Percentiles rank a stretch among this genome's conserved stretches.
These are phyloP conservation scores for Codiaeum variegatum DNA, from an alignment of 441 rosid genomes.

Conservation along the genomic window DNA sequence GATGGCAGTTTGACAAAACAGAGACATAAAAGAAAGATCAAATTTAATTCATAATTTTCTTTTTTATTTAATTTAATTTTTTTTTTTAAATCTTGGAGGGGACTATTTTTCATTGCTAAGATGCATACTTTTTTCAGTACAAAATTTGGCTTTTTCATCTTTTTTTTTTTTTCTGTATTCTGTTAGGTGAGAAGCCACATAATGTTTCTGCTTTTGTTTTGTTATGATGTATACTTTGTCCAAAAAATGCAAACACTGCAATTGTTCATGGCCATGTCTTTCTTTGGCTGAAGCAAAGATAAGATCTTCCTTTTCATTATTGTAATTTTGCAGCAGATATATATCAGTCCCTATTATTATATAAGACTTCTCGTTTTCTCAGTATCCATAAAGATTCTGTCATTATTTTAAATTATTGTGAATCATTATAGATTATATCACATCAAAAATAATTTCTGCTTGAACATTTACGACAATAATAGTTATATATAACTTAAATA, in stretches of 20 bases:
- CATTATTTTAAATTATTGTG: too few species aligned
- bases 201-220: not conserved
- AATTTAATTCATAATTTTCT: too few species aligned
- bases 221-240: not conserved
- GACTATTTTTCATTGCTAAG: not conserved
- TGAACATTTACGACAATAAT: too few species aligned
- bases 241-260: not conserved
- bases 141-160: not conserved
- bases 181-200: conserved; percentile 12
- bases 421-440: too few species aligned
- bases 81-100: too few species aligned
- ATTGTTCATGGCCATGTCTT: not conserved
- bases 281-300: not conserved
- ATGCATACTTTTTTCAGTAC: not conserved
- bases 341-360: too few species aligned
- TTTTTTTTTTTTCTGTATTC: not conserved
- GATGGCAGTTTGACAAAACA: conserved; percentile 1
- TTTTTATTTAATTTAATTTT: too few species aligned
- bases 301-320: not conserved
- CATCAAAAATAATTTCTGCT: too few species aligned
- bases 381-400: too few species aligned
- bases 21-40: not conserved
- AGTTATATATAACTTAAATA: too few species aligned
- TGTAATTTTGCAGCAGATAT: not conserved
- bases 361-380: too few species aligned